These are phyloP conservation scores for Myrica gale DNA, from an alignment of 306 rosid species.

Conservation along the genomic window DNA sequence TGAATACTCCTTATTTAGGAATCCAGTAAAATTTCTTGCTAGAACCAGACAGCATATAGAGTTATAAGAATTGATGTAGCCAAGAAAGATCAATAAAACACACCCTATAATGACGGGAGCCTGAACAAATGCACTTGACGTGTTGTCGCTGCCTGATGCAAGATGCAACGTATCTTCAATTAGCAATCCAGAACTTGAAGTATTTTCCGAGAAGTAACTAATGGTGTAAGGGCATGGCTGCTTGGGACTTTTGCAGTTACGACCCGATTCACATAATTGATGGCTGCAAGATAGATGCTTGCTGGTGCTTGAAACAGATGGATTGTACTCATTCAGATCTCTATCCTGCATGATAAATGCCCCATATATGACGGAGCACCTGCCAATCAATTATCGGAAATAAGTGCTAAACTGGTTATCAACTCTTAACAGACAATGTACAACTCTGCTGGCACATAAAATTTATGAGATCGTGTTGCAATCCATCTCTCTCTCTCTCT, in stretches of 20 bases:
- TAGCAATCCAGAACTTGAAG: conserved; percentile 89
- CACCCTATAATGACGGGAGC: conserved; percentile 83
- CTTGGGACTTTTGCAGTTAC: conserved; percentile 63
- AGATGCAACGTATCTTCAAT: conserved; percentile 85
- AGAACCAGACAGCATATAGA: neutral
- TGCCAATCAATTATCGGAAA: conserved; percentile 97
- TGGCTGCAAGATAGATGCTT: conserved; percentile 77
- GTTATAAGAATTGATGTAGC: conserved; percentile 19
- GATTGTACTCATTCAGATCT: conserved; percentile 83
- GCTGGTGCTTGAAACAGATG: conserved; percentile 75
- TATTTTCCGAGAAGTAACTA: conserved; percentile 65
- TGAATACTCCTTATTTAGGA: neutral
- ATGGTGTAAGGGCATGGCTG: conserved; percentile 67
- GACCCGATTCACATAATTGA: conserved; percentile 62
- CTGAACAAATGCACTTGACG: conserved; percentile 55
- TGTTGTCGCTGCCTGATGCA: conserved; percentile 44
- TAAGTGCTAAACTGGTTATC: conserved; percentile 81
- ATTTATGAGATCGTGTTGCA: no score
- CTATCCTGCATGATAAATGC: conserved; percentile 99
- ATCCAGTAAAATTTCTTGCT: conserved; percentile 1
- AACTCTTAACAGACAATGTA: conserved; percentile 42
- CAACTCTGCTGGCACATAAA: conserved; percentile 30
- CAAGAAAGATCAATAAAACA: conserved; percentile 24
- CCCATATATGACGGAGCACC: conserved; percentile 95
- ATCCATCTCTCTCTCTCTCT: neutral